Evolutionary conservation across 192 early-diverging fungal genomes (phyloP).

Genomic region (Kickxella alabastrina): DNA sequence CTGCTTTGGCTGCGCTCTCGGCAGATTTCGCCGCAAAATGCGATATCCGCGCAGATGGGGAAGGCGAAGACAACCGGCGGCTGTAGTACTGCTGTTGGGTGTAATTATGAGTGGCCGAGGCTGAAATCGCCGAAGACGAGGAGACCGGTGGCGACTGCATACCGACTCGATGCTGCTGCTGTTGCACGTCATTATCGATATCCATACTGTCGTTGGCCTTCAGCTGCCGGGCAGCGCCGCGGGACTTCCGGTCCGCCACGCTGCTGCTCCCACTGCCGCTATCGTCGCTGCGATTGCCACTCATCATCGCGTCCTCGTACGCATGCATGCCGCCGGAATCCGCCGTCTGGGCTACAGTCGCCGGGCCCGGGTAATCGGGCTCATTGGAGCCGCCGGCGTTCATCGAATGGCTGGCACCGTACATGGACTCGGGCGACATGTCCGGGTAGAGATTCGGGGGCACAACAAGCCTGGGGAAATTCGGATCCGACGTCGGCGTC

Average conservation of each 20-base stretch:
- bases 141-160: too few species aligned
- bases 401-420: constrained; percentile 39
- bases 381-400: constrained; percentile 3
- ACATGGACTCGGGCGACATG: constrained; percentile 55
- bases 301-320: constrained; percentile 1
- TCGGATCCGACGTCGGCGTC: constrained; percentile 64
- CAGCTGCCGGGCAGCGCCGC: constrained; percentile 1
- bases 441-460: constrained; percentile 85
- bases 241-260: background rate
- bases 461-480: constrained; percentile 63
- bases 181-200: background rate
- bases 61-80: too few species aligned
- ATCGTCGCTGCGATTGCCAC: background rate
- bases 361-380: constrained; percentile 9
- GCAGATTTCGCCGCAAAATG: too few species aligned
- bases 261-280: constrained; percentile 1
- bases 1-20: constrained; percentile 7
- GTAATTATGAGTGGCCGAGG: too few species aligned
- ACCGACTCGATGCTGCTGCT: too few species aligned
- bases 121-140: too few species aligned
- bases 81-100: too few species aligned
- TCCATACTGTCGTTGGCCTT: too few species aligned
- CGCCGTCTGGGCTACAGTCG: too few species aligned
- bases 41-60: too few species aligned
- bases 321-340: constrained; percentile 6